Evolutionary conservation across 345 rosid genomes (phyloP).

Genomic region (Cochlearia excelsa): DNA sequence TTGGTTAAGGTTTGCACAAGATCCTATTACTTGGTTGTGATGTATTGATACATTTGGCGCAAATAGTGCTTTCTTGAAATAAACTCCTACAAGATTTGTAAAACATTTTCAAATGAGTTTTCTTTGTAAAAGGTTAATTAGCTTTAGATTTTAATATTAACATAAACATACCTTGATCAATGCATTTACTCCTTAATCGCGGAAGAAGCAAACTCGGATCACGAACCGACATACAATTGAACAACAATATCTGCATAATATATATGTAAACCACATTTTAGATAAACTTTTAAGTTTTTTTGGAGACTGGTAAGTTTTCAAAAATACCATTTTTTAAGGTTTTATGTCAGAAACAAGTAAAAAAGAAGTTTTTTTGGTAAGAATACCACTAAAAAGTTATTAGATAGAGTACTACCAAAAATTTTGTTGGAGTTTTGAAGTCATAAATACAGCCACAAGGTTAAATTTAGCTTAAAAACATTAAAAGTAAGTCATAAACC

Average conservation of each 20-base stretch:
- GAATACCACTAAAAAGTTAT: too few relatives aligned
- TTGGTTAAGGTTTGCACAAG: slow-evolving; percentile 40
- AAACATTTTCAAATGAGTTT: background rate
- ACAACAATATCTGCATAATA: slow-evolving; percentile 36
- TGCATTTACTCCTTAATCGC: slow-evolving; percentile 48
- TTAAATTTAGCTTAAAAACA: too few relatives aligned
- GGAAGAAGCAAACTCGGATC: slow-evolving; percentile 85
- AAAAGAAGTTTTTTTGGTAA: too few relatives aligned
- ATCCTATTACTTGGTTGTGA: slow-evolving; percentile 61
- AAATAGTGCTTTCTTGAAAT: slow-evolving; percentile 84
- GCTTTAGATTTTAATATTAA: background rate
- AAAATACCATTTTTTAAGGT: background rate
- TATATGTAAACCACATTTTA: background rate
- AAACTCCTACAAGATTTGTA: slow-evolving; percentile 51
- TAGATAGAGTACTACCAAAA: too few relatives aligned
- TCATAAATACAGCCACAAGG: too few relatives aligned
- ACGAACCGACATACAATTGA: slow-evolving; percentile 86
- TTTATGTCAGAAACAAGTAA: too few relatives aligned
- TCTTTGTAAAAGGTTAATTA: background rate
- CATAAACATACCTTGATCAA: slow-evolving; percentile 43
- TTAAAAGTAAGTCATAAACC: too few relatives aligned
- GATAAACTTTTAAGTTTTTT: background rate
- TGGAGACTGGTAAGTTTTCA: background rate
- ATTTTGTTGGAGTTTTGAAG: too few relatives aligned
- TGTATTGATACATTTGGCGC: slow-evolving; percentile 79